Evolutionary conservation across 176 grass and related monocot species (phyloP).

Genomic region (Eragrostis nindensis): DNA sequence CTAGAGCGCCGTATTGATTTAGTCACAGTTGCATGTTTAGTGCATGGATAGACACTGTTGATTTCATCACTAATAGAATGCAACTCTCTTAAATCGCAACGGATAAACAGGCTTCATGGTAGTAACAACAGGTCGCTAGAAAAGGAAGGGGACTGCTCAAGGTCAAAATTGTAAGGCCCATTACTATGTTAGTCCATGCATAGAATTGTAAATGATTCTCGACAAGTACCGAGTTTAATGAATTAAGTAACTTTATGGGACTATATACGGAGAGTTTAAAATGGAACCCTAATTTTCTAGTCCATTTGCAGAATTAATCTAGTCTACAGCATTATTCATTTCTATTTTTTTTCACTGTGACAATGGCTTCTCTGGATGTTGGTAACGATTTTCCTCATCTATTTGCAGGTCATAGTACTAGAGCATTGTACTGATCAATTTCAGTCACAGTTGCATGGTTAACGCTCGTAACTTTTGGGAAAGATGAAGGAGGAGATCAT

Average conservation of each 20-base stretch:
- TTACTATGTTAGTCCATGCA: not conserved
- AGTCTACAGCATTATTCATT: not conserved
- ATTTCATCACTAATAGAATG: not conserved
- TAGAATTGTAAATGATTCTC: not conserved
- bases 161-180: not conserved
- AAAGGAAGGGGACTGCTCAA: not conserved
- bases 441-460: slow-evolving; percentile 34
- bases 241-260: not conserved
- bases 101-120: not conserved
- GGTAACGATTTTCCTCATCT: not conserved
- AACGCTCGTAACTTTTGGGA: slow-evolving; percentile 1
- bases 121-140: not conserved
- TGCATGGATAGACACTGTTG: not conserved
- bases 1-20: not conserved
- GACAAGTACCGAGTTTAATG: not conserved
- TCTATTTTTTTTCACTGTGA: not conserved
- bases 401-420: slow-evolving; percentile 38
- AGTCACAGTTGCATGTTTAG: not conserved
- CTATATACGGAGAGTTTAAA: not conserved
- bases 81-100: not conserved
- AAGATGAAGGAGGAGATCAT: slow-evolving; percentile 97
- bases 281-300: not conserved
- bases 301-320: slow-evolving; percentile 13
- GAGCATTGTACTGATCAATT: slow-evolving; percentile 7
- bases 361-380: not conserved